These are phyloP conservation scores for Sporobolomyces roseus DNA, from an alignment of 768 basidiomycete species.

Conservation along the genomic window DNA sequence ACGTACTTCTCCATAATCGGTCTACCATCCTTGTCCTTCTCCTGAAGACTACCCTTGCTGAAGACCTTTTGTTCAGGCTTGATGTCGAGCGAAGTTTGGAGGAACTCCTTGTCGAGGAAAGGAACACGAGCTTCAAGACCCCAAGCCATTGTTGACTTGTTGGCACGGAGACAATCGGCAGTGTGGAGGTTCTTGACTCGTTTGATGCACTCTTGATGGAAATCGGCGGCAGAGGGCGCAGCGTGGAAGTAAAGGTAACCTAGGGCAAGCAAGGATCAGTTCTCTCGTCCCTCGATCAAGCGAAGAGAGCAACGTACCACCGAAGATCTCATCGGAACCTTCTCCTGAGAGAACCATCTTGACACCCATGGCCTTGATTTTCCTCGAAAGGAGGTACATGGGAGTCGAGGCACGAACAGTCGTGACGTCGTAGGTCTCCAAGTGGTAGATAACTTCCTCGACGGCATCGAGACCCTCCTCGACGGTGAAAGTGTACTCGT, in stretches of 20 bases:
- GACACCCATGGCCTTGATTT: constrained; percentile 99
- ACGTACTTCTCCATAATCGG: constrained; percentile 99
- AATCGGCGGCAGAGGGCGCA: constrained; percentile 77
- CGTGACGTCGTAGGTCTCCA: constrained; percentile 98
- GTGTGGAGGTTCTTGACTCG: constrained; percentile 98
- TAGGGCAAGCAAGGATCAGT: constrained; percentile 45
- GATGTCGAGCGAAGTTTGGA: constrained; percentile 87
- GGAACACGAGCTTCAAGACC: constrained; percentile 97
- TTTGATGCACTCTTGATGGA: constrained; percentile 91
- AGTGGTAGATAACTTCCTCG: constrained; percentile 93
- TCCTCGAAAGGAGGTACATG: constrained; percentile 95
- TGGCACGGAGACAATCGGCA: constrained; percentile 92
- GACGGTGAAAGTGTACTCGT: constrained; percentile 96
- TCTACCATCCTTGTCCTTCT: constrained; percentile 74
- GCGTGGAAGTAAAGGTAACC: constrained; percentile 99
- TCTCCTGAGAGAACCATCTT: constrained; percentile 99
- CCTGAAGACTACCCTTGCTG: constrained; percentile 68
- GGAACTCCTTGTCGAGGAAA: constrained; percentile 94
- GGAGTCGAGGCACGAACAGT: constrained; percentile 96
- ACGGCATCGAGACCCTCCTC: constrained; percentile 97
- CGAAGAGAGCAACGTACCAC: constrained; percentile 58
- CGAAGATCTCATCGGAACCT: constrained; percentile 94
- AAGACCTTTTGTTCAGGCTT: constrained; percentile 86
- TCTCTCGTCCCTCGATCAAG: too few relatives aligned
- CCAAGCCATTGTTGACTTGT: constrained; percentile 99